Evolutionary conservation across 2,329 filamentous ascomycete species (phyloP).

Genomic region (Verticillium longisporum): DNA sequence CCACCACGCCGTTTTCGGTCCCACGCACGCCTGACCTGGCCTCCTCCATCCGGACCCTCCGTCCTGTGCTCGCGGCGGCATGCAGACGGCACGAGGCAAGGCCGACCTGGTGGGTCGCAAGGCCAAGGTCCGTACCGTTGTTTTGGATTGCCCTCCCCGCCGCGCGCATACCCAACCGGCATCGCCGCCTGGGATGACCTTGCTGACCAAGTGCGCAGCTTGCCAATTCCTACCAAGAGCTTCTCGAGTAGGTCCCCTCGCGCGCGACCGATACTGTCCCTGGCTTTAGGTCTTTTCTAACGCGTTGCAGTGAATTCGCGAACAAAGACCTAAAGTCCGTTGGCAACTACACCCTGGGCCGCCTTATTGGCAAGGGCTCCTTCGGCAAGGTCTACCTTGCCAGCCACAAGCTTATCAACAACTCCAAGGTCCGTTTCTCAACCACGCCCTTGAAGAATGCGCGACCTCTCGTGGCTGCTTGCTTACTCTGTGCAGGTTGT

Average conservation of each 20-base stretch:
- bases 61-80: constrained; percentile 24
- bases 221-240: constrained; percentile 91
- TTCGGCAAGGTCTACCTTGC: constrained; percentile 98
- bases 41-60: not conserved
- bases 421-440: constrained; percentile 67
- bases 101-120: constrained; percentile 53
- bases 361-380: constrained; percentile 91
- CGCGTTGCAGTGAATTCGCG: constrained; percentile 70
- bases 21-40: not conserved
- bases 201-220: constrained; percentile 49
- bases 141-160: not conserved
- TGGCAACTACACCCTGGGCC: constrained; percentile 88
- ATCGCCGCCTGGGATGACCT: not conserved
- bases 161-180: not conserved
- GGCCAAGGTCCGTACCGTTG: constrained; percentile 42
- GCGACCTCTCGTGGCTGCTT: not conserved
- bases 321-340: constrained; percentile 86
- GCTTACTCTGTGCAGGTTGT: constrained; percentile 62
- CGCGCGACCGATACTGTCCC: no score
- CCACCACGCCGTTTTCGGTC: not conserved
- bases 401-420: constrained; percentile 94
- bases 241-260: constrained; percentile 68
- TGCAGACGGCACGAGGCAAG: constrained; percentile 49
- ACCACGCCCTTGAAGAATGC: no score
- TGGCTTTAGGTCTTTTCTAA: not conserved